A percentile compares a stretch with the other conserved stretches of the same genome.
Evolutionary conservation across 768 basidiomycete species (phyloP).

Genomic region (Chalciporus sphaerocephalus): DNA sequence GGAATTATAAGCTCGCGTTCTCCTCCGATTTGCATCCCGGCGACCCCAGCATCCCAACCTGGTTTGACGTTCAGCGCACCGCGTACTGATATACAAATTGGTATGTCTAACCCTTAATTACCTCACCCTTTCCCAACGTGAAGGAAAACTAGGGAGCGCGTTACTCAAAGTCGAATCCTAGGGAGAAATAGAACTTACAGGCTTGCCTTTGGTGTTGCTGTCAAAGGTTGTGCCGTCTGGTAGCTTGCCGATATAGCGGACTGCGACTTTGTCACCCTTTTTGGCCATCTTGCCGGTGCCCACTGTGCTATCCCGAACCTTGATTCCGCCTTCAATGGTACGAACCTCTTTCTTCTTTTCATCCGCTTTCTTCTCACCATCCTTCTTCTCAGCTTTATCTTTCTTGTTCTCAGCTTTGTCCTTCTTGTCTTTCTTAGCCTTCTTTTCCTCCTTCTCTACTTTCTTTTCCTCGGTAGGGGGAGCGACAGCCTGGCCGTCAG

Average conservation of each 20-base stretch:
- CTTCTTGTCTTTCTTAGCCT: slow-evolving; percentile 53
- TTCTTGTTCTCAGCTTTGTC: slow-evolving; percentile 46
- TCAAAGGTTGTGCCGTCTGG: slow-evolving; percentile 73
- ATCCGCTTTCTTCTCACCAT: slow-evolving; percentile 30
- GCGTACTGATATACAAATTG: background rate
- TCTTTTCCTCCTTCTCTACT: slow-evolving; percentile 35
- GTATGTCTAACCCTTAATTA: slow-evolving; percentile 70
- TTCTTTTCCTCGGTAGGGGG: slow-evolving; percentile 21
- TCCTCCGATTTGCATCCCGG: slow-evolving; percentile 88
- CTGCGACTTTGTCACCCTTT: slow-evolving; percentile 72
- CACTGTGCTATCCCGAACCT: slow-evolving; percentile 68
- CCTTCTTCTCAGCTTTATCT: slow-evolving; percentile 29
- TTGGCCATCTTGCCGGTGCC: slow-evolving; percentile 87
- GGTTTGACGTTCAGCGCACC: slow-evolving; percentile 4
- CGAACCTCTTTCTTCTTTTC: slow-evolving; percentile 27
- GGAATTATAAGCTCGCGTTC: slow-evolving; percentile 81
- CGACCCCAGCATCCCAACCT: slow-evolving; percentile 92
- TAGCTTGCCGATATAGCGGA: slow-evolving; percentile 94
- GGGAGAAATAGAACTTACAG: slow-evolving; percentile 48
- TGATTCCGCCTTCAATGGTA: slow-evolving; percentile 64
- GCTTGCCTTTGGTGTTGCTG: slow-evolving; percentile 78
- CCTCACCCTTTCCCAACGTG: slow-evolving; percentile 80
- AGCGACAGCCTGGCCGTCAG: slow-evolving; percentile 44
- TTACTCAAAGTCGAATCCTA: slow-evolving; percentile 1
- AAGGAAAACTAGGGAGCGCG: slow-evolving; percentile 56